Evolutionary conservation across 805 yeast species (phyloP).

Genomic region (Tetrapisispora phaffii): DNA sequence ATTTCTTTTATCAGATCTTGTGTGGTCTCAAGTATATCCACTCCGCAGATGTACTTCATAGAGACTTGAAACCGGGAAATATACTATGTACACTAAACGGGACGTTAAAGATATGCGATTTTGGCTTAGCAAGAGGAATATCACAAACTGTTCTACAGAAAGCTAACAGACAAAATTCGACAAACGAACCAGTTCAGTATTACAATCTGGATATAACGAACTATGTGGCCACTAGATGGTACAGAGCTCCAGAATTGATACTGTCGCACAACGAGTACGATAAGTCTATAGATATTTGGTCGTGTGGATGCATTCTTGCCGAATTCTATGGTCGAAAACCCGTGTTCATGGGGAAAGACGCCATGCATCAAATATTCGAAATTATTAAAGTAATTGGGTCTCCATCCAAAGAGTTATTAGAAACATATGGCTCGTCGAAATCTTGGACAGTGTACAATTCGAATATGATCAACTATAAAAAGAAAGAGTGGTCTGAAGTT

Average conservation of each 20-base stretch:
- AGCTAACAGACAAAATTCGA: not conserved
- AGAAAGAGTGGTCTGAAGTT: constrained; percentile 40
- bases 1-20: constrained; percentile 67
- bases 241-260: constrained; percentile 85
- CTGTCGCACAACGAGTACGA: constrained; percentile 50
- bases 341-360: constrained; percentile 65
- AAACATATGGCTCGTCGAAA: constrained; percentile 36
- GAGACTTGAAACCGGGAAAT: constrained; percentile 90
- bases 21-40: constrained; percentile 86
- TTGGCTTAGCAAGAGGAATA: constrained; percentile 83
- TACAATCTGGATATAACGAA: constrained; percentile 44
- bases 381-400: constrained; percentile 63
- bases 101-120: constrained; percentile 76
- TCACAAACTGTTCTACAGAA: constrained; percentile 16
- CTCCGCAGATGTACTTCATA: constrained; percentile 83
- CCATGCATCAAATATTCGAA: constrained; percentile 58
- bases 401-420: constrained; percentile 44
- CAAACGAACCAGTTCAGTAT: not conserved
- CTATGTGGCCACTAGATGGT: constrained; percentile 93
- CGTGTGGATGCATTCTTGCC: constrained; percentile 81
- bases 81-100: constrained; percentile 71
- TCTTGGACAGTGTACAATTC: constrained; percentile 41
- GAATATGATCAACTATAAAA: constrained; percentile 24
- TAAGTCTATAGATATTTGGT: constrained; percentile 82
- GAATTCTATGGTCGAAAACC: constrained; percentile 79